Evolutionary conservation across 2,329 filamentous ascomycete species (phyloP), one percentile per base, ranked within the genome.

Genomic region (Chaetomium strumarium): DNA sequence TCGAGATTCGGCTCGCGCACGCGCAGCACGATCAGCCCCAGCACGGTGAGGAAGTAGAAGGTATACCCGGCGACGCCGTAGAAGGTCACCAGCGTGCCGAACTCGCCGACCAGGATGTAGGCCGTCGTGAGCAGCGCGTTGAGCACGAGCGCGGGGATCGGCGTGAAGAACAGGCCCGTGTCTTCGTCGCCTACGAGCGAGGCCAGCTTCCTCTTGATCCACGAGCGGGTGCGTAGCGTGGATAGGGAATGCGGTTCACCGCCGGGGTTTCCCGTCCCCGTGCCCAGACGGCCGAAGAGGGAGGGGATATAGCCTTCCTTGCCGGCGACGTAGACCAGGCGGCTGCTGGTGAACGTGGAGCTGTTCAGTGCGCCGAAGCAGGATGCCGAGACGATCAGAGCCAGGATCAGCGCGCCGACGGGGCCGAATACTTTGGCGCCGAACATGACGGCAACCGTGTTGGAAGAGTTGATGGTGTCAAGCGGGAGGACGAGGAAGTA

Each of bases 11-110:
- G 93, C 68, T 99, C 93, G 57, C 80, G 81, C 30, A 97, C 89
- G 30, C 93, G 80, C 56, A 99, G 76, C 48, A 99, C 81, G 57
- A 99, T 96, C 45, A 99, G 77, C 0, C 93, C 93, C 0, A 99
- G 80, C 0, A 99, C 93, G 0, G 92, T 95, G 51, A 95, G 74
- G 69, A 99, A 99, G 73, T 99, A 99, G 67, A 99, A 99, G 0
- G 89, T 89, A 68, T 99, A 99, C 13, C 91, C 91, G 0, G 93
- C 93, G 12, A 99, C 93, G 52, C 93, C 93, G 71, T 97, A 97
- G 67, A 99, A 99, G 0, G 93, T 97, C 52, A 97, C 79, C 2
- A 99, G 80, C 0, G 92, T 96, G 48, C 83, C 78, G 66, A 99
- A 97, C 67, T 96, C 90, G 69, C 93, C 93, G 5, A 95, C 83